A percentile compares a stretch with the other conserved stretches of the same genome.
Conservation (phyloP, 129 eudicot genomes). For the Pittosporum tobira region DNA sequence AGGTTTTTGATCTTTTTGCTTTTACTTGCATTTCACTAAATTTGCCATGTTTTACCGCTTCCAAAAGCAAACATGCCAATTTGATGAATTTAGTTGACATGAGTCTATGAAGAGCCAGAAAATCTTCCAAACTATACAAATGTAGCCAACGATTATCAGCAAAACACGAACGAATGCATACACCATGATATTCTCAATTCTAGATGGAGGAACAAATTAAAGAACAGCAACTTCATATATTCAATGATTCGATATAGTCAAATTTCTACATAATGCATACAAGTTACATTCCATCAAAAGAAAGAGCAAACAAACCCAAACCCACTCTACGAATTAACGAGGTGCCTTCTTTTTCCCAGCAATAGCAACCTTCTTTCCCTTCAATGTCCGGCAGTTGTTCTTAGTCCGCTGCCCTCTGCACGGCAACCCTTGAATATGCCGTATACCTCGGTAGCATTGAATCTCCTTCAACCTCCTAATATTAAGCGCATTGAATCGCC, state of each 20-base stretch:
- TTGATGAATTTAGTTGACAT: neutral
- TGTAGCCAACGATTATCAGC: neutral
- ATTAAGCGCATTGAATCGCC: conserved; percentile 76
- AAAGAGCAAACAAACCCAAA: conserved; percentile 3
- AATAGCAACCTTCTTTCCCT: conserved; percentile 79
- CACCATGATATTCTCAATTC: neutral
- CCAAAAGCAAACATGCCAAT: neutral
- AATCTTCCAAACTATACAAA: no score
- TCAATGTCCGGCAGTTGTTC: conserved; percentile 83
- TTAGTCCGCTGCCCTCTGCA: conserved; percentile 94
- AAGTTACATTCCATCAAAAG: neutral
- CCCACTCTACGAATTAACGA: conserved; percentile 13
- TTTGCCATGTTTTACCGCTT: neutral
- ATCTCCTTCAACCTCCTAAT: conserved; percentile 91
- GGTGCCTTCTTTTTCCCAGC: conserved; percentile 90
- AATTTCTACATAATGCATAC: neutral
- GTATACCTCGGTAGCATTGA: conserved; percentile 83
- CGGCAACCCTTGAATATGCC: conserved; percentile 92
- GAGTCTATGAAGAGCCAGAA: neutral
- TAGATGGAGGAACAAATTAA: neutral
- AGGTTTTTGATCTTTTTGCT: no score
- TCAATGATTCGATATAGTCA: conserved; percentile 1
- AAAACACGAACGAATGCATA: neutral
- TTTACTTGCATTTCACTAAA: no score
- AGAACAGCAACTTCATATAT: neutral